Evolutionary conservation across 106 monocot genomes (phyloP), one percentile per base, ranked within the genome.

Genomic region (Agapanthus africanus): DNA sequence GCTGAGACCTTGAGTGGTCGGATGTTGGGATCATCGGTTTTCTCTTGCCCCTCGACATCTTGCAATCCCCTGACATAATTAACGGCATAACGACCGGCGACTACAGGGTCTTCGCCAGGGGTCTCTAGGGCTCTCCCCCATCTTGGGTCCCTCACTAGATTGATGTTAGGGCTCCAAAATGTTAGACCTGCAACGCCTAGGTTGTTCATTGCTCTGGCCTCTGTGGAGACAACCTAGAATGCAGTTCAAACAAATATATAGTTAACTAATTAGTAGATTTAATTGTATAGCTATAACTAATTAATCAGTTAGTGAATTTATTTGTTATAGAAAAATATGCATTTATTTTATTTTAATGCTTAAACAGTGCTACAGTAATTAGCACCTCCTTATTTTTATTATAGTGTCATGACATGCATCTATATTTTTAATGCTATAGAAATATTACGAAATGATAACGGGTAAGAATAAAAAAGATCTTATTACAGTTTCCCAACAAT

Each of bases 111-210:
- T 41, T 84, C 84, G 27, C 84, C 84, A 1, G 80, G 77, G 0
- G 84, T 84, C 61, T 84, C 84, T 6, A 69, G 56, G 14, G 49
- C 25, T 28, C 84, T 66, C 13, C 84, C 84, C 84, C 84, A 84
- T 26, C 84, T 63, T 14, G 77, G 77, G 22, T 77, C 77, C 4
- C 77, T 44, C 7, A 56, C 70, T 0, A 77, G 27, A 19, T 77
- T 77, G 63, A 77, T 63, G 38, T 70, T 77, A 0, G 77, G 77
- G 40, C 70, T 70, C 80, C 80, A 84, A 54, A 59, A 84, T 14
- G 76, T 84, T 34, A 84, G 50, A 9, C 77, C 80, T 54, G 63
- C 60, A 47, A 33, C 32, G 3, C 70, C 70, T 0, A 77, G 30
- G 40, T 77, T 77, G 63, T 77, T 2, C 70, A 77, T 65, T 3